Evolutionary conservation across 345 rosid species (phyloP).

Genomic region (Alliaria petiolata): DNA sequence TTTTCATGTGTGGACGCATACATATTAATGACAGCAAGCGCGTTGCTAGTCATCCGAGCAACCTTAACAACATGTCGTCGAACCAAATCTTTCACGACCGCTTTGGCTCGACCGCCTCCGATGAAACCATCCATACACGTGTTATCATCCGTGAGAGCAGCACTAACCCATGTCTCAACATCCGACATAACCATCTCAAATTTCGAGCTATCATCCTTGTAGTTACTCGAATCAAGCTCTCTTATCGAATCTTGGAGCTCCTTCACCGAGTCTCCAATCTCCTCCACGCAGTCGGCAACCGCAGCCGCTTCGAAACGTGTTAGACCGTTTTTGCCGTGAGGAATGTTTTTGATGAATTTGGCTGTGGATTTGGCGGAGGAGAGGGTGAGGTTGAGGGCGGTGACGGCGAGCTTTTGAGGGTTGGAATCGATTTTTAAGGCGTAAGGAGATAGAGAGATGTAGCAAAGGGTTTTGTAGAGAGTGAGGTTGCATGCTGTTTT

Average conservation of each 20-base stretch:
- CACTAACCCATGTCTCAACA: conserved; percentile 59
- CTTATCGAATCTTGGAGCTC: conserved; percentile 48
- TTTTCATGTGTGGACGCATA: conserved; percentile 34
- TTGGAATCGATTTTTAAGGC: conserved; percentile 26
- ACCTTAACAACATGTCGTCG: conserved; percentile 39
- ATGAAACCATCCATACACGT: conserved; percentile 52
- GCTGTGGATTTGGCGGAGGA: conserved; percentile 31
- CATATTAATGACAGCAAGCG: conserved; percentile 47
- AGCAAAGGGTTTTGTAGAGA: conserved; percentile 39
- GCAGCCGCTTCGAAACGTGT: conserved; percentile 36
- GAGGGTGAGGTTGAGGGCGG: conserved; percentile 47
- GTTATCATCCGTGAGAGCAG: conserved; percentile 50
- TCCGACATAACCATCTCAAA: conserved; percentile 37
- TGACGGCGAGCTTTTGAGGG: conserved; percentile 31
- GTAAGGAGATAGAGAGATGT: conserved; percentile 33
- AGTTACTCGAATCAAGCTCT: conserved; percentile 31
- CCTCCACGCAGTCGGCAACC: conserved; percentile 47
- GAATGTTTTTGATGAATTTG: conserved; percentile 28
- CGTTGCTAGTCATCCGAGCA: conserved; percentile 55
- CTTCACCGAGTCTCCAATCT: conserved; percentile 42
- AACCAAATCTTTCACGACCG: conserved; percentile 26
- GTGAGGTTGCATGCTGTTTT: conserved; percentile 41
- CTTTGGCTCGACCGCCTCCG: neutral
- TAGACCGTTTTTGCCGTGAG: conserved; percentile 15
- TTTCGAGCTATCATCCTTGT: neutral